Conservation (phyloP, 306 rosid species). For the Rosa lucieae region DNA sequence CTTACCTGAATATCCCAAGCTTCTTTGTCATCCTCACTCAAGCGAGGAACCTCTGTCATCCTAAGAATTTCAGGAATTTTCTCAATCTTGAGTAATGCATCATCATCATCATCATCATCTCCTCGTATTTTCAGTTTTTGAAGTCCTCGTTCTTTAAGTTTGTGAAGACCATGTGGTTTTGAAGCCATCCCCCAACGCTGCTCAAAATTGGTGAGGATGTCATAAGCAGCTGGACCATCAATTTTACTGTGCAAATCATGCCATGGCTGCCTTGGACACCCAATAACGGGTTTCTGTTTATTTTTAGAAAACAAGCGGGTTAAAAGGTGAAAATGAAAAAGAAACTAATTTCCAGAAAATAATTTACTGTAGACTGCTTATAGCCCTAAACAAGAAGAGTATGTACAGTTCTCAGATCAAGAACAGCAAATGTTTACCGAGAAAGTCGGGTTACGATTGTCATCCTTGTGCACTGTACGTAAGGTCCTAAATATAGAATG, state of each 20-base stretch:
- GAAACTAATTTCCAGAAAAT: not conserved
- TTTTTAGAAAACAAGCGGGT: not conserved
- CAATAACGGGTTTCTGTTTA: constrained; percentile 52
- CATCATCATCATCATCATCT: constrained; percentile 58
- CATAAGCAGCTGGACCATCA: constrained; percentile 93
- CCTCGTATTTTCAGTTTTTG: not conserved
- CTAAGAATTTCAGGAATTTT: constrained; percentile 66
- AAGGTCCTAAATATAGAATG: too few relatives aligned
- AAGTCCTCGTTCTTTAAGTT: constrained; percentile 18
- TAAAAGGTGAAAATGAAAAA: not conserved
- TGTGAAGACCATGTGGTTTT: constrained; percentile 39
- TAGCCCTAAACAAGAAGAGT: too few relatives aligned
- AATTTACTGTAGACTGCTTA: too few relatives aligned
- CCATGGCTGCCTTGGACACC: constrained; percentile 92
- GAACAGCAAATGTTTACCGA: too few relatives aligned
- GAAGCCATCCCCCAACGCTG: constrained; percentile 75
- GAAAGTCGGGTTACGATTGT: too few relatives aligned
- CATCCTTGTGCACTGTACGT: too few relatives aligned
- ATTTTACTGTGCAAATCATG: constrained; percentile 84
- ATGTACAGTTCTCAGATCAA: too few relatives aligned
- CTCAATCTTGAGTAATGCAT: constrained; percentile 59
- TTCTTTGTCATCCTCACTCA: constrained; percentile 42
- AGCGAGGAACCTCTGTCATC: constrained; percentile 35
- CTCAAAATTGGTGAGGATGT: constrained; percentile 76
- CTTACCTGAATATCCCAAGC: constrained; percentile 86